phyloP scores from a whole-genome alignment of 1,284 basidiomycete genomes.

The Bjerkandera adusta region DNA sequence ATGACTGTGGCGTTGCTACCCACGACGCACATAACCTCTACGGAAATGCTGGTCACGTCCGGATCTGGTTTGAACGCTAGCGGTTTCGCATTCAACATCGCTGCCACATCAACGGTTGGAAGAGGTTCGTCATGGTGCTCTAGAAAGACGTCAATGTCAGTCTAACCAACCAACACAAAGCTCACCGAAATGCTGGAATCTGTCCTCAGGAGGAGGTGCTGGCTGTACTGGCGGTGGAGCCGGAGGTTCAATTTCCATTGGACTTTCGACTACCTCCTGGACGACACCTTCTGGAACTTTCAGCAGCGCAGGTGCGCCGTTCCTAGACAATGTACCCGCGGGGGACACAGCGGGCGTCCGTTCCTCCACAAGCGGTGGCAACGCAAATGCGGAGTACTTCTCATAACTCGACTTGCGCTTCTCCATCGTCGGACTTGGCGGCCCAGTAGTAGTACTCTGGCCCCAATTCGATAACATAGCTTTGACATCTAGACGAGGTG shows the following conservation, averaged over 20 bases:
- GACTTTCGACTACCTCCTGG: neutral
- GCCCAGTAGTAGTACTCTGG: conserved; percentile 14
- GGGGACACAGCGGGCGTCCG: conserved; percentile 59
- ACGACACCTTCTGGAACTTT: neutral
- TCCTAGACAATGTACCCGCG: conserved; percentile 46
- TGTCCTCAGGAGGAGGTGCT: neutral
- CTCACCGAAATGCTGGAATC: conserved; percentile 6
- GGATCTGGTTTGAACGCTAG: conserved; percentile 30
- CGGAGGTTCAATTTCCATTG: conserved; percentile 5
- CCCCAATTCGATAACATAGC: conserved; percentile 25
- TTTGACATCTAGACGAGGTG: conserved; percentile 22
- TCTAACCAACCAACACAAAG: neutral
- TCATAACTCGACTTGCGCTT: conserved; percentile 66
- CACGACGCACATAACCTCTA: conserved; percentile 62
- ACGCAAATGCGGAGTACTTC: conserved; percentile 54
- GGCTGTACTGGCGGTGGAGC: neutral
- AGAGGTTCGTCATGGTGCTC: conserved; percentile 44
- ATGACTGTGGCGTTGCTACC: conserved; percentile 48
- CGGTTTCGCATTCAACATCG: conserved; percentile 36
- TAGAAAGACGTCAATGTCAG: conserved; percentile 19
- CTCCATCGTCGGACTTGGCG: conserved; percentile 31
- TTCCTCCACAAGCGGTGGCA: conserved; percentile 69
- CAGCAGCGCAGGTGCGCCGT: conserved; percentile 9
- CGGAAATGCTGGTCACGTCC: conserved; percentile 58
- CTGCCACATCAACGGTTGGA: conserved; percentile 48